Percentiles rank a stretch among this genome's conserved stretches.
Evolutionary conservation across 768 basidiomycete genomes (phyloP).

Genomic region (Austroboletus eburneus): DNA sequence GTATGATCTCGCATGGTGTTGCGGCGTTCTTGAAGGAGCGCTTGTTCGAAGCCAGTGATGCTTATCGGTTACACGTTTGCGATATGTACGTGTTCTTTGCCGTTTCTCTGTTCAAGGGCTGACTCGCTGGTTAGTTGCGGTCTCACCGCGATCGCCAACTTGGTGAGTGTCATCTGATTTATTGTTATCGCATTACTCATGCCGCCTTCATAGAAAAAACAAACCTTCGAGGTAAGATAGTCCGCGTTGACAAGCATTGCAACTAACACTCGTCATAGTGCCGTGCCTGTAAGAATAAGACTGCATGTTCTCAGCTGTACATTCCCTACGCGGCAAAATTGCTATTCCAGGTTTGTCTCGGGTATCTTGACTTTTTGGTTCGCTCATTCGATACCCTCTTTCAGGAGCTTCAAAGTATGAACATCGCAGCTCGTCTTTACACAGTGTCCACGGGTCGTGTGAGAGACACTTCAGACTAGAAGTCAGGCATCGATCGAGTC

Average conservation of each 20-base stretch:
- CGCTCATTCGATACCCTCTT: background rate
- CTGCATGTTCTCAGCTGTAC: constrained; percentile 84
- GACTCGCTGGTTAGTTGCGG: constrained; percentile 61
- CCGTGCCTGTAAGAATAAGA: constrained; percentile 96
- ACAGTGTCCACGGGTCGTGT: constrained; percentile 85
- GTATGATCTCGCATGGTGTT: constrained; percentile 99
- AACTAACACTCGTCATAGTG: constrained; percentile 44
- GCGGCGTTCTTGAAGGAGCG: constrained; percentile 98
- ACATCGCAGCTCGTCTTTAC: constrained; percentile 84
- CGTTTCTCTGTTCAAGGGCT: constrained; percentile 2
- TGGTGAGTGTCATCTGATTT: constrained; percentile 48
- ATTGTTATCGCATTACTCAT: constrained; percentile 11
- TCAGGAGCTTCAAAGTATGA: constrained; percentile 93
- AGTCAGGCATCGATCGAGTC: constrained; percentile 3
- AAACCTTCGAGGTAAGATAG: constrained; percentile 79
- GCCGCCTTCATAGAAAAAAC: constrained; percentile 69
- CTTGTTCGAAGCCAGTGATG: constrained; percentile 89
- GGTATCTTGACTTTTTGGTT: background rate
- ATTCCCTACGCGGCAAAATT: constrained; percentile 97
- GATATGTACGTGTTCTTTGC: constrained; percentile 68
- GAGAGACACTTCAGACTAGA: constrained; percentile 42
- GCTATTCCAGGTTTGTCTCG: constrained; percentile 75
- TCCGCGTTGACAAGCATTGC: background rate
- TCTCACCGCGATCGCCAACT: constrained; percentile 93
- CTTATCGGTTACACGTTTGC: constrained; percentile 92